Base-by-base conservation (phyloP, 805 yeast species). In the Candida yuanshanica region DNA sequence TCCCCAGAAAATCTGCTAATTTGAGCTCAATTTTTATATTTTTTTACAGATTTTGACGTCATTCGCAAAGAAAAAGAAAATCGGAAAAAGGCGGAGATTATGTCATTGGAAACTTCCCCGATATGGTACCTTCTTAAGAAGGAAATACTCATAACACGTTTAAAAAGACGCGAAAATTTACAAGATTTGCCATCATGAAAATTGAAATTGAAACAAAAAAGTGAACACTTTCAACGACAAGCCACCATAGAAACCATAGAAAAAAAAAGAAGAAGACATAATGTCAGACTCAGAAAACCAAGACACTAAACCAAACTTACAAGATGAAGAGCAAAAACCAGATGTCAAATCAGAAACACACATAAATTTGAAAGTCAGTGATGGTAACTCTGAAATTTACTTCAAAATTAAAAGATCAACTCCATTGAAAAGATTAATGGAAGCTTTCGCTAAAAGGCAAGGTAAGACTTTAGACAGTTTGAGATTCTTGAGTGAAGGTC, bases 381-480 rank as follows among this genome's bases (percentile, higher is more conserved):
- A 93, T 64, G 95, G 95, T 36, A 74, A 83, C 40, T 83, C 95
- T 17, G 99, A 93, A 64, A 90, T 93, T 48, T 89, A 84, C 64
- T 93, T 93, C 81, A 90, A 91, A 65, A 91, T 93, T 65, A 89
- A 90, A 70, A 77, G 86, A 66, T 74, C 90, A 32, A 93, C 99
- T 5, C 95, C 91, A 36, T 75, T 93, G 72, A 85, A 79, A 64
- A 85, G 96, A 68, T 79, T 93, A 56, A 91, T 93, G 89, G 98
- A 91, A 58, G 96, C 97, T 11, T 93, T 91, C 64, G 95, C 98
- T 63, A 90, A 90, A 68, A 85, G 99, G 72, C 96, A 91, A 60
- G 98, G 98, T 34, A 91, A 91, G 63, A 79, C 83, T 49, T 68
- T 83, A 59, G 79, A 76, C 52, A 78, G 91, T 38, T 70, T 93